Evolutionary conservation across 768 basidiomycete species (phyloP).

Genomic region (Boletus rubropictus): DNA sequence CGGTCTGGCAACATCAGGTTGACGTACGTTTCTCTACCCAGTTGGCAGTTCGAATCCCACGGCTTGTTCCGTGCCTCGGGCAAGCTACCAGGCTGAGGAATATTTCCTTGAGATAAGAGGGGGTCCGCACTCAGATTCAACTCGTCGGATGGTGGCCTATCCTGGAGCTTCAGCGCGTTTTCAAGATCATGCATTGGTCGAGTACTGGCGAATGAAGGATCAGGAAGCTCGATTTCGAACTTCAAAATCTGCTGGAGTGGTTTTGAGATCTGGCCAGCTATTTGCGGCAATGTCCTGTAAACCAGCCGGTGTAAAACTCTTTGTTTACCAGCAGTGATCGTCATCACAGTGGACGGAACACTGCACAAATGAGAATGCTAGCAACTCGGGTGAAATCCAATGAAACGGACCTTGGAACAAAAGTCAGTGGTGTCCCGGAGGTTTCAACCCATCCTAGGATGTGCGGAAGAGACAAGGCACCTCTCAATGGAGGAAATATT

Average conservation of each 20-base stretch:
- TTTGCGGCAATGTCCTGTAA: constrained; percentile 36
- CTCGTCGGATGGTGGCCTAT: neutral
- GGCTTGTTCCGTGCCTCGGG: neutral
- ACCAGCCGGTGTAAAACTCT: constrained; percentile 42
- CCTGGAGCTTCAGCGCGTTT: neutral
- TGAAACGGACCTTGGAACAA: constrained; percentile 46
- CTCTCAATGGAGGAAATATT: constrained; percentile 46
- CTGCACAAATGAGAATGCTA: constrained; percentile 24
- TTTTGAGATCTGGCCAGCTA: constrained; percentile 3
- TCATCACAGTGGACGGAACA: constrained; percentile 34
- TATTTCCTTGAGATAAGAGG: neutral
- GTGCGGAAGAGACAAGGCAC: constrained; percentile 35
- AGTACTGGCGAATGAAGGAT: neutral
- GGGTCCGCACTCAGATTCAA: neutral
- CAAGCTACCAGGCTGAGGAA: neutral
- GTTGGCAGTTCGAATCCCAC: constrained; percentile 27
- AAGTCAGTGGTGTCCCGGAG: constrained; percentile 32
- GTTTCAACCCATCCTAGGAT: constrained; percentile 43
- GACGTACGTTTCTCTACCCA: constrained; percentile 34
- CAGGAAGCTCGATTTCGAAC: constrained; percentile 35
- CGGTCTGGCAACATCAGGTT: constrained; percentile 56
- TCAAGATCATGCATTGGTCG: neutral
- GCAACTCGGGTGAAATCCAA: neutral
- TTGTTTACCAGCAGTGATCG: constrained; percentile 28
- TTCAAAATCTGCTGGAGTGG: constrained; percentile 28